Base-by-base conservation (phyloP, 306 rosid genomes). In the Vigna mungo region DNA sequence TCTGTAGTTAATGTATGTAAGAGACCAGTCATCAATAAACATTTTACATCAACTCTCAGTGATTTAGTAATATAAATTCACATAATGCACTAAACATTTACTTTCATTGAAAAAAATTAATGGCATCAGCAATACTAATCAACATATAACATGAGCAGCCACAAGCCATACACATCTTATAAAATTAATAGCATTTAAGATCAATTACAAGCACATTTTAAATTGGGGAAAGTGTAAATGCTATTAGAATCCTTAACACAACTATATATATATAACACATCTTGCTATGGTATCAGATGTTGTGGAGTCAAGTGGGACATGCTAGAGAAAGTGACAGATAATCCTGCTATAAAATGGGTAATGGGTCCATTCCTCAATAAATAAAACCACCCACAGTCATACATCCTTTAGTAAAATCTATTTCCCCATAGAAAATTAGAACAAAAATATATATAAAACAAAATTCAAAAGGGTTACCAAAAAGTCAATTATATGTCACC, bases 1-100 rank as follows among this genome's bases (percentile, higher is more conserved):
- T 81, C 85, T 84, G 85, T 47, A 77, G 46, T 60, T 55, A 80
- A 77, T 34, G 30, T 46, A 69, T 47, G 63, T 17, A 81, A 81
- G 60, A 84, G 76, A 60, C 34, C 64, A 25, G 41, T 44, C 77
- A 63, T 55, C 74, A 63, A 27, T 71, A 30, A 23, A 43, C 25
- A 62, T 73, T 36, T 67, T 17, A 72, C 73, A 68, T 20, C 66
- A 55, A 48, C 9, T 0, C 15, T 5, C 49, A 2, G 49, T 11
- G 48, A 11, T 44, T 15, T 44, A 12, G 48, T 11, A 5, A 11
- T 44, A 56, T 51, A 75, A 72, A 62, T 25, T 78, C 75, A 61
- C 66, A 67, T 13, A 62, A 27, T 59, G 77, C 68, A 67, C 16
- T 56, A 47, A 73, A 56, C 58, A 27, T 72, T 71, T 30, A 6